Conservation (phyloP, 2,329 filamentous ascomycete genomes). For the Diplodia scrobiculata region DNA sequence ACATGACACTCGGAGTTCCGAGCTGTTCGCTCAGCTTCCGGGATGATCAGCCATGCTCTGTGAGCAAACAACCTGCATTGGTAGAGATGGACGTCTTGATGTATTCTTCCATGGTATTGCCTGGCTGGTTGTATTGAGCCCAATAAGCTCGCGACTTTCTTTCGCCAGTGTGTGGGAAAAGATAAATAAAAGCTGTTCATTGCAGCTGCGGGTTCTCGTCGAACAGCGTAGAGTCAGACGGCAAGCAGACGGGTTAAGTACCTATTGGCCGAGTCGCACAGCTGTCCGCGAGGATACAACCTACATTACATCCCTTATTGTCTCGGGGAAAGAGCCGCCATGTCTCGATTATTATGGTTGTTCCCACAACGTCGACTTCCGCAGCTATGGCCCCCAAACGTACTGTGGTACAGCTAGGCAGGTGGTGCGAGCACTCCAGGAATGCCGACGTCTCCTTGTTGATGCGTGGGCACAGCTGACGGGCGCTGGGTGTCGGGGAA, state of each 20-base stretch:
- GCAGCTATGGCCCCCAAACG: background rate
- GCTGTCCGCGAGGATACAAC: background rate
- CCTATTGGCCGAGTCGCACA: background rate
- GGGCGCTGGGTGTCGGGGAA: background rate
- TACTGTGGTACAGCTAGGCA: background rate
- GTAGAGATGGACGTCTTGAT: no score
- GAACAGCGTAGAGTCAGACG: background rate
- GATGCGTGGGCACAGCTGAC: slow-evolving; percentile 5
- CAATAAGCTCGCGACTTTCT: background rate
- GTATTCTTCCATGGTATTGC: no score
- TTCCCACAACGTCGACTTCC: background rate
- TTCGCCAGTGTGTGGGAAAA: background rate
- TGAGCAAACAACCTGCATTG: no score
- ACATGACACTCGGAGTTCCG: no score
- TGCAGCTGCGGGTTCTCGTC: no score
- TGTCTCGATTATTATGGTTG: background rate
- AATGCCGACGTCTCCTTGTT: background rate
- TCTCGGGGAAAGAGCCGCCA: background rate
- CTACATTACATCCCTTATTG: background rate
- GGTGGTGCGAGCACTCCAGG: background rate
- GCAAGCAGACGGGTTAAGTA: background rate
- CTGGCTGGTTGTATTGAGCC: no score
- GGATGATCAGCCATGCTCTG: no score
- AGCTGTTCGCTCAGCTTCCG: no score
- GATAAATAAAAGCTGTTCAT: no score